Percentiles rank a stretch among this genome's conserved stretches.
These are phyloP conservation scores for Nicotiana attenuata DNA, from an alignment of 257 asterid genomes.

Conservation along the genomic window DNA sequence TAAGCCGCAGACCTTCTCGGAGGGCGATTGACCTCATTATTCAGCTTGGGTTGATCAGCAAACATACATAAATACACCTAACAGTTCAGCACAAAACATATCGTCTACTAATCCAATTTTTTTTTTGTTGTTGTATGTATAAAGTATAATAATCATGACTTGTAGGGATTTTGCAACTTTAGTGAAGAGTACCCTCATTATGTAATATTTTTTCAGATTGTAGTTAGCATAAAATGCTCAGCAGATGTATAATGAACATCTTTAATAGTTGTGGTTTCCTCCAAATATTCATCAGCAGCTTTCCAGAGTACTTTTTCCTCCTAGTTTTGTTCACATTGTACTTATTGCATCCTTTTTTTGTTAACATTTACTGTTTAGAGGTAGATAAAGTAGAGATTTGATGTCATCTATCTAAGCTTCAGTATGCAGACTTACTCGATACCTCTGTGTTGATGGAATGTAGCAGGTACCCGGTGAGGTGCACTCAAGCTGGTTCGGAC, in stretches of 20 bases:
- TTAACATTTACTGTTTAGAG: neutral
- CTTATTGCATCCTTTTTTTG: too few relatives aligned
- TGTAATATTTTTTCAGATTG: neutral
- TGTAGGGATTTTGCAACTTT: neutral
- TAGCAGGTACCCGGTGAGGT: too few relatives aligned
- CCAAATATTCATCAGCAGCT: neutral
- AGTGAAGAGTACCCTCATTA: neutral
- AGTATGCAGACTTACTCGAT: too few relatives aligned
- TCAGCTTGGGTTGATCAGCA: neutral
- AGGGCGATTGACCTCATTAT: slow-evolving; percentile 24
- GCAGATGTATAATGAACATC: neutral
- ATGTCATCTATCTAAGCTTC: too few relatives aligned
- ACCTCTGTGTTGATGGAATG: too few relatives aligned
- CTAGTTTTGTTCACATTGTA: too few relatives aligned
- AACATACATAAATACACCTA: neutral
- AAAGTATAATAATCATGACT: neutral
- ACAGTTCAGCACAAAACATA: neutral
- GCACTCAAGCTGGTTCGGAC: too few relatives aligned
- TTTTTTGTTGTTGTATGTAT: neutral
- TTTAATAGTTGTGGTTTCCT: neutral
- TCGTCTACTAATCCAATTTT: neutral
- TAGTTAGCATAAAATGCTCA: neutral
- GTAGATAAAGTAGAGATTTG: neutral
- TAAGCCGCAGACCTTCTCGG: slow-evolving; percentile 68
- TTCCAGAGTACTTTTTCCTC: too few relatives aligned